phyloP scores from a whole-genome alignment of 352 stramenopile species.

The Porosira glacialis region DNA sequence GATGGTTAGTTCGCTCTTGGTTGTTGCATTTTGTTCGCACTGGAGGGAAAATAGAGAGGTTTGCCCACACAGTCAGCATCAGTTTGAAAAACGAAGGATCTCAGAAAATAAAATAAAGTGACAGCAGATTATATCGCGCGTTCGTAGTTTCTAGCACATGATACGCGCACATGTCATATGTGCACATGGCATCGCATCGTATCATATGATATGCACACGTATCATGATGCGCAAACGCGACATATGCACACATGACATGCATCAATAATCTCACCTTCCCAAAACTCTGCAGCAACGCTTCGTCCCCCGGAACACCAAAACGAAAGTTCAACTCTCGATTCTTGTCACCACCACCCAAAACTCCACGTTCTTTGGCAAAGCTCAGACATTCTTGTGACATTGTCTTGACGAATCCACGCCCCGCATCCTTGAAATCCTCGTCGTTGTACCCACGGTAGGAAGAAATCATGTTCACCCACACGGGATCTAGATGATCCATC shows the following conservation, averaged over 20 bases:
- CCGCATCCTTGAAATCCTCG: conserved; percentile 43
- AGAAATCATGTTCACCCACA: conserved; percentile 39
- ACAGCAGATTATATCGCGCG: too few relatives aligned
- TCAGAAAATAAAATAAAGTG: too few relatives aligned
- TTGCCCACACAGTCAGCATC: too few relatives aligned
- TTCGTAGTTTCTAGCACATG: too few relatives aligned
- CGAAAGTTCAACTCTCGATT: conserved; percentile 26
- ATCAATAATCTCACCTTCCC: too few relatives aligned
- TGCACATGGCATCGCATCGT: too few relatives aligned
- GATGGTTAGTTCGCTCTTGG: conserved; percentile 28
- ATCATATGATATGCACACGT: too few relatives aligned
- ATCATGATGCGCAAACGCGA: too few relatives aligned
- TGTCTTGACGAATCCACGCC: conserved; percentile 29
- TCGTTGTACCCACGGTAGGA: conserved; percentile 49
- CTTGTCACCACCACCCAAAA: conserved; percentile 17
- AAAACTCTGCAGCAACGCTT: conserved; percentile 14
- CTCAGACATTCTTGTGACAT: conserved; percentile 41
- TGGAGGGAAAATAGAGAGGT: conserved; percentile 6
- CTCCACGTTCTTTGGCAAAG: conserved; percentile 34
- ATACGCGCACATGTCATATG: too few relatives aligned
- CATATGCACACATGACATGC: too few relatives aligned
- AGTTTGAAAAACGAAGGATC: too few relatives aligned
- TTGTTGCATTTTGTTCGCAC: conserved; percentile 25
- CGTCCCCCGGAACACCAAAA: conserved; percentile 31
- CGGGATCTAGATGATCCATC: conserved; percentile 31